Base-by-base conservation (phyloP, 106 monocot genomes). In the Allium sativum region DNA sequence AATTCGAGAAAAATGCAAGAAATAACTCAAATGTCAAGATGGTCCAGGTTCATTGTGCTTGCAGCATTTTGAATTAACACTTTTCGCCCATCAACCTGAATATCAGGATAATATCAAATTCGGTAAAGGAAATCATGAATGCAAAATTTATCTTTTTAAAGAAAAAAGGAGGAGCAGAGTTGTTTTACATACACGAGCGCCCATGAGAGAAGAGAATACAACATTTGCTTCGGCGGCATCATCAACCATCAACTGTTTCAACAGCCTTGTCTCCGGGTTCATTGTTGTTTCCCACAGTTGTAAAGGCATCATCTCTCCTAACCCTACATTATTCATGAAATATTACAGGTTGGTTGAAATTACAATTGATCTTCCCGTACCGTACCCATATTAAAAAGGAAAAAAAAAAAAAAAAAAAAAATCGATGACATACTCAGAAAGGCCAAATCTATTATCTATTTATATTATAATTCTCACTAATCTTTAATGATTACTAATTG, bases 301-400 rank as follows among this genome's bases (percentile, higher is more conserved):
- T 63, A 42, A 9, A 44, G 98, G 92, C 98, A 99, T 99, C 98
- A 99, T 99, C 68, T 99, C 98, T 40, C 98, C 98, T 52, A 99
- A 71, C 8, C 98, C 98, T 98, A 65, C 64, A 31, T 31, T 31
- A 31, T 31, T 31, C 31, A 31, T 2, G 1, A 31, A 31, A 31
- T 31, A 31, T 31, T 31, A 31, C 31, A 31, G 31, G 5, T 31
- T 5, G 5, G 1, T 5, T 31, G 31, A 31, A 31, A 31, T 31
- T 31, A 5, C 31, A 5, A 31, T 2, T 2, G 31, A 31, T 31
- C 31, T 31, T 31, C 31, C 31, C 5, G 31, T 31, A 31, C 5
- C 2, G 31, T 31, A 31, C 4, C 31, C 31, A 31, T 31, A 31
- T 31, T 31, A 3, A 31, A 31, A 31, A 31, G n/a, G n/a, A n/a